These are phyloP conservation scores for Lotmaria passim DNA, from an alignment of 208 protist species.

Conservation along the genomic window DNA sequence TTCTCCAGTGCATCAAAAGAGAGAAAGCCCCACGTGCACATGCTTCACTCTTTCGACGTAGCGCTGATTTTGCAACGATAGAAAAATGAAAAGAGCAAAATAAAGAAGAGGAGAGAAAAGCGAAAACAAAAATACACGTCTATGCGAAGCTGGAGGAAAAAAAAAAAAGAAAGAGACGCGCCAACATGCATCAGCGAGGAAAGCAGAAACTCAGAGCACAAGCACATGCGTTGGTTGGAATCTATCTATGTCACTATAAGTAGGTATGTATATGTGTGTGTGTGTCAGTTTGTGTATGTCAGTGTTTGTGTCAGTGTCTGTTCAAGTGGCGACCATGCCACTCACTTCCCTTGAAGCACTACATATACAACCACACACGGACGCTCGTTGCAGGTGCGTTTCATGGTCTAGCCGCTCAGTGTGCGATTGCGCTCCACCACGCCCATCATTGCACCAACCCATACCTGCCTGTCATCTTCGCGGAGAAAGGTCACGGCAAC, in stretches of 20 bases:
- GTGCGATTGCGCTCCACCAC: slow-evolving; percentile 72
- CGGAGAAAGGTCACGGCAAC: slow-evolving; percentile 63
- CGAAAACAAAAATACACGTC: background rate
- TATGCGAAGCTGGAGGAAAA: background rate
- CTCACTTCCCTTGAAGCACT: background rate
- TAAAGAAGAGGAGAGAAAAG: background rate
- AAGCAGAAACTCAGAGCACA: background rate
- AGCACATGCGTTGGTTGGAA: background rate
- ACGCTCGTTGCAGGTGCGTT: no score
- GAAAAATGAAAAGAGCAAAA: background rate
- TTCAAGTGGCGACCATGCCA: background rate
- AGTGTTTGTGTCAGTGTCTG: background rate
- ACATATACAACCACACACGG: no score
- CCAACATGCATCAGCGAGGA: background rate
- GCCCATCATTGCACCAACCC: slow-evolving; percentile 71
- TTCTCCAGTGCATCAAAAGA: no score
- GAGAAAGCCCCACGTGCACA: no score
- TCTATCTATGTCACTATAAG: background rate
- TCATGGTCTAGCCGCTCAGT: slow-evolving; percentile 14
- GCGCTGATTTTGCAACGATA: background rate
- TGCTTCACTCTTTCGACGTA: no score
- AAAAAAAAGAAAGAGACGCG: background rate
- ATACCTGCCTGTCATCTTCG: slow-evolving; percentile 69
- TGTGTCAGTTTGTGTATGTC: background rate
- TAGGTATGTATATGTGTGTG: slow-evolving; percentile 1